These are phyloP conservation scores for Leishmania major DNA, from an alignment of 208 protist genomes.

Conservation along the genomic window DNA sequence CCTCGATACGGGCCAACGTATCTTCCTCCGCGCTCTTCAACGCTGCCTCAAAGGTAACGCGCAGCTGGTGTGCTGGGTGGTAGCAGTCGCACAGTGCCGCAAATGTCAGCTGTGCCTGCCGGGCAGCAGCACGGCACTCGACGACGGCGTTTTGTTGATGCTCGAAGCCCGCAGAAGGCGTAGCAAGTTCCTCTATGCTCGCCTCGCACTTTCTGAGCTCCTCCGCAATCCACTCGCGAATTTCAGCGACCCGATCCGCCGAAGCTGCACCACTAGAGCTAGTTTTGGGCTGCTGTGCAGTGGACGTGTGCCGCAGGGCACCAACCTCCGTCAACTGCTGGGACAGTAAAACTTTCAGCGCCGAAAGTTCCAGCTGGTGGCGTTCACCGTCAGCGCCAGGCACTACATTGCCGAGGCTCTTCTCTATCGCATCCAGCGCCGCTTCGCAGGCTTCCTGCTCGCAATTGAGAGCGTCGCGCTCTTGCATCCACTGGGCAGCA, in stretches of 20 bases:
- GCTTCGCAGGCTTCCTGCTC: constrained; percentile 35
- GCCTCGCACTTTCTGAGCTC: constrained; percentile 12
- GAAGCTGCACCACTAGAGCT: not conserved
- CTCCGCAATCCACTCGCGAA: constrained; percentile 24
- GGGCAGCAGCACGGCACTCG: constrained; percentile 11
- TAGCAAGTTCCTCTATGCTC: not conserved
- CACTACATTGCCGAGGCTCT: not conserved
- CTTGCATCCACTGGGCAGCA: constrained; percentile 33
- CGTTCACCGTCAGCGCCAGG: not conserved
- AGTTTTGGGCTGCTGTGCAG: not conserved
- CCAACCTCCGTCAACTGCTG: constrained; percentile 20
- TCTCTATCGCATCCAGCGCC: not conserved
- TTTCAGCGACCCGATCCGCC: not conserved
- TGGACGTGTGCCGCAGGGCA: not conserved
- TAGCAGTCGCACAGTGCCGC: constrained; percentile 11
- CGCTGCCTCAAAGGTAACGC: constrained; percentile 14
- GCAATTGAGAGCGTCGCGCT: constrained; percentile 30
- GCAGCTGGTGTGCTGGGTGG: constrained; percentile 11
- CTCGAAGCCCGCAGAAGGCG: not conserved
- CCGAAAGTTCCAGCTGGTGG: constrained; percentile 11
- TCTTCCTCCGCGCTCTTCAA: constrained; percentile 7
- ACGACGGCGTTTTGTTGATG: not conserved
- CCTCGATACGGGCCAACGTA: constrained; percentile 6
- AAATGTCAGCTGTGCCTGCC: constrained; percentile 5
- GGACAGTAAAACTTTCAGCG: constrained; percentile 12